Conservation (phyloP, 164 flowering plant species). For the Vitis cinerea region DNA sequence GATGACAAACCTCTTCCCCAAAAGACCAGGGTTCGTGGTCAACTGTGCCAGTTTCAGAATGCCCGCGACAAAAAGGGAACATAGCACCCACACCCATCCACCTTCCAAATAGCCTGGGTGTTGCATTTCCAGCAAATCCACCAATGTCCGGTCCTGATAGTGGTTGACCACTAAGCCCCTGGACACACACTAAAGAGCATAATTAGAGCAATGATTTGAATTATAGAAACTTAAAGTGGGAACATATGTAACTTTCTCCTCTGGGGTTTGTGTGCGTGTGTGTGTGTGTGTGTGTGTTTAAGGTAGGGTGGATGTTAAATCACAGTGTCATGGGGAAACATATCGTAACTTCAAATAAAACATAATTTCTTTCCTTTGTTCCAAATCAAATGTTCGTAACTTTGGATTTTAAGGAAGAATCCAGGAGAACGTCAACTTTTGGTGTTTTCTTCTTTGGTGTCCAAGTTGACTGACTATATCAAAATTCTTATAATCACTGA, state of each 20-base stretch:
- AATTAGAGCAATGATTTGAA: neutral
- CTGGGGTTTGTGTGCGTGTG: neutral
- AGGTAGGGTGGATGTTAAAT: no score
- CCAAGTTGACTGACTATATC: no score
- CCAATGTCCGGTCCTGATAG: constrained; percentile 97
- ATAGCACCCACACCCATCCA: constrained; percentile 93
- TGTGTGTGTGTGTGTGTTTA: no score
- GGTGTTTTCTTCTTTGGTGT: no score
- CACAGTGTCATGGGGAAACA: no score
- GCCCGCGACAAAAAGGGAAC: constrained; percentile 96
- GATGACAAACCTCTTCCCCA: constrained; percentile 74
- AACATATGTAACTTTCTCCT: neutral
- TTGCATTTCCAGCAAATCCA: constrained; percentile 95
- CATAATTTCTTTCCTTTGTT: no score
- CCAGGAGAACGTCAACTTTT: no score
- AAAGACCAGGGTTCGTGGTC: constrained; percentile 98
- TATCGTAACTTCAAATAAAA: no score
- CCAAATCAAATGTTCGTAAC: no score
- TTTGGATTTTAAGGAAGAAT: no score
- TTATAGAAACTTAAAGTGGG: neutral
- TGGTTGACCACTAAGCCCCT: constrained; percentile 98
- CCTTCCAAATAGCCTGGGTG: constrained; percentile 84
- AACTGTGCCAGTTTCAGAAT: constrained; percentile 62
- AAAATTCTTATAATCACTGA: no score
- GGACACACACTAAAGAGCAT: constrained; percentile 7